Evolutionary conservation across 2,329 filamentous ascomycete genomes (phyloP), one percentile per base, ranked within the genome.

Genomic region (Fusarium transvaalense): DNA sequence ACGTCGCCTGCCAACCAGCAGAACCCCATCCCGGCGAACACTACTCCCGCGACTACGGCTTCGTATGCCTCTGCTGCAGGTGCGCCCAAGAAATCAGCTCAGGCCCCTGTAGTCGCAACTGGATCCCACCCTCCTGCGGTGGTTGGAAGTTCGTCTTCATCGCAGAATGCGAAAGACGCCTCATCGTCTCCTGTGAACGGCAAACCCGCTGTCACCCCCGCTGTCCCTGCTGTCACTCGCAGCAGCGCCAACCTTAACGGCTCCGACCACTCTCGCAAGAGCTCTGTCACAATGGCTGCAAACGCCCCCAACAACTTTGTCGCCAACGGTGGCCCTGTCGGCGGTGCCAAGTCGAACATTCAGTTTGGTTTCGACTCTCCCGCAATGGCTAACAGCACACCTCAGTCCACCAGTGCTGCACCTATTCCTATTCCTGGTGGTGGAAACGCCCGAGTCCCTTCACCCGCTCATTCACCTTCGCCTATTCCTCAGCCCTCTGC

Each of bases 401-500:
- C 91, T 15, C 87, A 90, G 74, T 79, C 83, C 56, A 78, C 81
- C 68, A 80, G 80, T 70, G 82, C 87, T 69, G 85, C 84, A 37
- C 87, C 85, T 62, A 90, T 87, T 71, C 84, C 83, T 79, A 93
- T 88, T 80, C 89, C 89, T 76, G 79, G 85, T 79, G 75, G 86
- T 79, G 75, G 86, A 83, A 76, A 83, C 80, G 91, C 91, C 66
- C 89, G 92, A 74, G 87, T 95, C 52, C 89, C 90, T 47, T 97
- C 94, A 45, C 96, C 96, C 8, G 90, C 92, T 48, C 91, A 92
- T 72, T 97, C 95, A 45, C 96, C 96, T 6, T 95, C 93, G 41
- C 96, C 96, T 6, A 98, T 98, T 73, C 95, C 96, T 32, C 92
- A 95, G 79, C 93, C 94, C 52, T 88, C 91, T 56, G 90, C 91